These are phyloP conservation scores for Macrophomina tecta DNA, from an alignment of 2,329 filamentous ascomycete genomes.

Conservation along the genomic window DNA sequence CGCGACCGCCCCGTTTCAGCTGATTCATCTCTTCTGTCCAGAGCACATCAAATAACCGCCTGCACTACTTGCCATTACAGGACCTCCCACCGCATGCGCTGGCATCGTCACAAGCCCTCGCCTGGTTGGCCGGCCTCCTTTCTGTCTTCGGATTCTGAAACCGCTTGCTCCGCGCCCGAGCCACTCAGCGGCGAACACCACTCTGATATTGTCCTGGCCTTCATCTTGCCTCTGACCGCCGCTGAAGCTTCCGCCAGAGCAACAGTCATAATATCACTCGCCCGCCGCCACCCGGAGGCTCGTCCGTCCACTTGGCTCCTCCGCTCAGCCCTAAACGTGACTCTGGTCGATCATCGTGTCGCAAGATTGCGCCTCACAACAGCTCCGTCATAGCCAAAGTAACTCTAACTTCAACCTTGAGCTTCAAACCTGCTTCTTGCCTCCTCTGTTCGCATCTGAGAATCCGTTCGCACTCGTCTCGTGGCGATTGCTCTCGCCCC, in stretches of 20 bases:
- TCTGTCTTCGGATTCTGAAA: constrained; percentile 16
- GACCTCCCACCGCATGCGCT: constrained; percentile 1
- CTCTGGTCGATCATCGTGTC: constrained; percentile 10
- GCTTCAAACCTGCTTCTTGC: not conserved
- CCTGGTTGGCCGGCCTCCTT: constrained; percentile 13
- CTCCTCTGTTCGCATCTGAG: no score
- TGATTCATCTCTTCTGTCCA: not conserved
- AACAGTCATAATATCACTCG: not conserved
- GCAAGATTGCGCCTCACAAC: not conserved
- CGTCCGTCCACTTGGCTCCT: constrained; percentile 10
- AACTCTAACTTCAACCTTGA: not conserved
- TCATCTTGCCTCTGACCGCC: constrained; percentile 12
- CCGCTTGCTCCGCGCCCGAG: constrained; percentile 5
- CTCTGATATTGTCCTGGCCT: not conserved
- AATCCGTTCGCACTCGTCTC: not conserved
- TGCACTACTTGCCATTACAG: constrained; percentile 3
- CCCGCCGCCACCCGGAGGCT: not conserved
- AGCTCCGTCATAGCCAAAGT: not conserved
- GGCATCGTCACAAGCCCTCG: not conserved
- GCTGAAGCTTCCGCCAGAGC: not conserved
- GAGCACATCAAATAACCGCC: constrained; percentile 17
- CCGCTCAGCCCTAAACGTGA: constrained; percentile 17
- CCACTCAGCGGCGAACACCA: constrained; percentile 6
- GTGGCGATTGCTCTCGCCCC: not conserved
- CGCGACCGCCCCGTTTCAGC: constrained; percentile 5